A percentile compares a stretch with the other conserved stretches of the same genome.
phyloP scores from a whole-genome alignment of 2,329 filamentous ascomycete genomes.

The Fusarium burgessii region DNA sequence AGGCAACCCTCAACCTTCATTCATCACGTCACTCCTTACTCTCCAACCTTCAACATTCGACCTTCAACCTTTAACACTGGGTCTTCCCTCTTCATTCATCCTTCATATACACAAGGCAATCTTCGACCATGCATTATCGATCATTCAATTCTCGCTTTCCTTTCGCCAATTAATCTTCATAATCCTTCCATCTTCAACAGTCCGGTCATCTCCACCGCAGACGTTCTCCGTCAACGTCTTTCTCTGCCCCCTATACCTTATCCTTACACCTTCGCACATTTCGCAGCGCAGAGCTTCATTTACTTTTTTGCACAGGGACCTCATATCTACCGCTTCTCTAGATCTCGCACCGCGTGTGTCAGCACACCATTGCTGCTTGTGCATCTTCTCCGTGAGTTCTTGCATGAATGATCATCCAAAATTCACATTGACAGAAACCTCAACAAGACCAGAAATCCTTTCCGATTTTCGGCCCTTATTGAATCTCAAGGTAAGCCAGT shows the following conservation, averaged over 20 bases:
- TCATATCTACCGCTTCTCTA: background rate
- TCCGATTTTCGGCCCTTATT: too few species aligned
- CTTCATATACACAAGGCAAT: background rate
- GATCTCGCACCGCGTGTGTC: too few species aligned
- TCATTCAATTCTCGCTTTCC: background rate
- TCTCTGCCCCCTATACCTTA: rapidly evolving
- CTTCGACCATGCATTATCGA: background rate
- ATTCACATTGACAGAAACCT: background rate
- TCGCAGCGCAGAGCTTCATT: background rate
- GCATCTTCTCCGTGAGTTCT: too few species aligned
- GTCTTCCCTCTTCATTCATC: background rate
- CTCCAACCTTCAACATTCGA: background rate
- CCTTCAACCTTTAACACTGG: background rate
- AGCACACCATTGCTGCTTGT: background rate
- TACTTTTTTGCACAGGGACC: background rate
- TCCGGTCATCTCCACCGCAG: too few species aligned
- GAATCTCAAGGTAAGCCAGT: background rate
- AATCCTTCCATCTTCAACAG: background rate
- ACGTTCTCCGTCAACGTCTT: background rate
- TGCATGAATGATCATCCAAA: rapidly evolving
- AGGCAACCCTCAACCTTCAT: too few species aligned
- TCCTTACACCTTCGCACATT: background rate
- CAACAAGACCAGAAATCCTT: too few species aligned
- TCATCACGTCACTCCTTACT: background rate
- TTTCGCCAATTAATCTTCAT: background rate